Conservation (phyloP, 345 rosid species). For the Syzygium aromaticum region DNA sequence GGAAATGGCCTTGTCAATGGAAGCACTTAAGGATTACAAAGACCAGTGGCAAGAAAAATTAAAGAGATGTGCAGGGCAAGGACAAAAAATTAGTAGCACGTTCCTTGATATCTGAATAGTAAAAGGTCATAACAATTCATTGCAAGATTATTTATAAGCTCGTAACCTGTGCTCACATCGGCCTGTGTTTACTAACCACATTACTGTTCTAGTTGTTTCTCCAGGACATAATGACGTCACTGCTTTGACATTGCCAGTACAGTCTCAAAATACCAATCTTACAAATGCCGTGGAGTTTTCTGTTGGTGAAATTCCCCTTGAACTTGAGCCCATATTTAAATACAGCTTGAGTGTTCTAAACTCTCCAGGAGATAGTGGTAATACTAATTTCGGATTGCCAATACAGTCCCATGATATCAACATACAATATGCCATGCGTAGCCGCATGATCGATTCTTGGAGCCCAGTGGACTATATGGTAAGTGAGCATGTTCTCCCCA, state of each 20-base stretch:
- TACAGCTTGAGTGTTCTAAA: neutral
- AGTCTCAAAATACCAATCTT: neutral
- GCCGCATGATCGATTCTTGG: rapidly evolving
- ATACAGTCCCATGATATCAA: rapidly evolving
- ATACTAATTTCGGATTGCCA: neutral
- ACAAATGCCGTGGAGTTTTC: neutral
- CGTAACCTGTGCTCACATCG: rapidly evolving
- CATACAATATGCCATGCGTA: rapidly evolving
- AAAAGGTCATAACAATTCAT: neutral
- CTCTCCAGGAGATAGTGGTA: neutral
- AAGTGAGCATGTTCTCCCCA: neutral
- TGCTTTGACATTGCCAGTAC: neutral
- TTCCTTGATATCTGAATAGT: neutral
- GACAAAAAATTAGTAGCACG: neutral
- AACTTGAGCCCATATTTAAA: neutral
- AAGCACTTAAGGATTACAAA: neutral
- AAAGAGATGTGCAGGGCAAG: rapidly evolving
- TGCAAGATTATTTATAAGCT: rapidly evolving
- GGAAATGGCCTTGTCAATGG: neutral
- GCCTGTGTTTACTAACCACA: neutral
- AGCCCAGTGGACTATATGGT: rapidly evolving
- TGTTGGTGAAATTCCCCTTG: too few relatives aligned
- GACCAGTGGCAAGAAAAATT: neutral
- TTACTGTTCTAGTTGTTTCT: neutral
- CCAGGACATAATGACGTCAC: neutral